A percentile compares a stretch with the other conserved stretches of the same genome.
Evolutionary conservation across 192 early-diverging fungal genomes (phyloP).

Genomic region (Podila epigama): DNA sequence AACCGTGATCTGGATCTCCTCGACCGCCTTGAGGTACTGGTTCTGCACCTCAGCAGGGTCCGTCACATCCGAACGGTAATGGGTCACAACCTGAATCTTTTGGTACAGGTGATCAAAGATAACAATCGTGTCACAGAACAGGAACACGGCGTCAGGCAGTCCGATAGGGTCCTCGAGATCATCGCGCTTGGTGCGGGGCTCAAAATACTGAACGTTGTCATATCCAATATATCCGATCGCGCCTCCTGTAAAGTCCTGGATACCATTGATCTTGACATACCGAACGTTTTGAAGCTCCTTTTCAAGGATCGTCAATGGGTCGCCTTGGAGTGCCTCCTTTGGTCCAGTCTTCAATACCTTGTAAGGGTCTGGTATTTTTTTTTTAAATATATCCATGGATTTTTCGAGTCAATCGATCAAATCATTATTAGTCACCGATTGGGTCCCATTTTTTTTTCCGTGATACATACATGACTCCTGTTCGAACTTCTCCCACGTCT

Average conservation of each 20-base stretch:
- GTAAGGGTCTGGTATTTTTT: slow-evolving; percentile 73
- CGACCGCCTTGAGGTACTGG: slow-evolving; percentile 74
- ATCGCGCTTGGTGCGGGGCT: slow-evolving; percentile 82
- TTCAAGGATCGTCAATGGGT: slow-evolving; percentile 88
- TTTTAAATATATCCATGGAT: too few relatives aligned
- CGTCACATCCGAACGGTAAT: slow-evolving; percentile 74
- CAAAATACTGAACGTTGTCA: slow-evolving; percentile 98
- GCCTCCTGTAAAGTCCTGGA: slow-evolving; percentile 92
- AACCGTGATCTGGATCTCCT: slow-evolving; percentile 75
- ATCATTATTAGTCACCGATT: too few relatives aligned
- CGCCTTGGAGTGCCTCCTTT: slow-evolving; percentile 73
- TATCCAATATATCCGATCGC: slow-evolving; percentile 98
- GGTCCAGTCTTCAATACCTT: slow-evolving; percentile 83
- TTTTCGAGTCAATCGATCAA: too few relatives aligned
- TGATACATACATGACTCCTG: too few relatives aligned
- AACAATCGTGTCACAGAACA: slow-evolving; percentile 96
- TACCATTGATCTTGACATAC: slow-evolving; percentile 81
- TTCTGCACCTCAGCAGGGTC: slow-evolving; percentile 60
- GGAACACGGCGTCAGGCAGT: slow-evolving; percentile 92
- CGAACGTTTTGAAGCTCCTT: slow-evolving; percentile 79
- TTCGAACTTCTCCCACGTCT: too few relatives aligned
- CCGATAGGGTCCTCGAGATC: slow-evolving; percentile 84
- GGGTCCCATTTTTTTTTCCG: too few relatives aligned
- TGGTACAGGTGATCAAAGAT: slow-evolving; percentile 96
- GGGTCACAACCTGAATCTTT: slow-evolving; percentile 90